Evolutionary conservation across 495 filamentous ascomycete genomes (phyloP), one percentile per base, ranked within the genome.

Genomic region (Aspergillus hancockii): DNA sequence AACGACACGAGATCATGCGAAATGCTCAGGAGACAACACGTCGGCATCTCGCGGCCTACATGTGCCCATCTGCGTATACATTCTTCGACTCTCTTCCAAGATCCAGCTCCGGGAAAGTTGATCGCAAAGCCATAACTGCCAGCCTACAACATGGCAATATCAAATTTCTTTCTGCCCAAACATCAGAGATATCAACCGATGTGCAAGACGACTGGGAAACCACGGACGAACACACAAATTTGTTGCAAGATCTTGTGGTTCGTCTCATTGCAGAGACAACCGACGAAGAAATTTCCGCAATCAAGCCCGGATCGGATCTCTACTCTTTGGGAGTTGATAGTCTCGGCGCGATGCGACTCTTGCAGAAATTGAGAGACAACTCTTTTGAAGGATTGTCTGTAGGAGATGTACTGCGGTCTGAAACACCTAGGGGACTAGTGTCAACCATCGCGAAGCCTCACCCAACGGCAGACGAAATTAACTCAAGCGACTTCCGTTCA

Each of bases 301-400:
- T 90, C 32, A 71, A 64, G 4, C 71, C 75, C 13, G 68, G 70
- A 0, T 79, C 85, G 0, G 90, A 80, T 25, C 81, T 93, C 21
- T 92, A 89, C 63, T 87, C 91, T 30, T 72, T 93, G 0, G 90
- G 90, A 0, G 71, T 92, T 7, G 90, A 93, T 67, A 92, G 89
- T 0, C 87, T 94, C 12, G 87, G 87, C 0, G 85, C 87, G 8
- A 84, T 91, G 45, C 81, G 83, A 13, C 72, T 94, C 22, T 62
- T 82, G 13, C 65, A 71, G 40, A 62, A 57, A 25, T 32, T 71
- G 7, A 50, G 61, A 36, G 64, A 66, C 22, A 58, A 66, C 47
- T 52, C 59, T 8, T 54, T 66, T 28, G 36, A 59, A 63, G 76
- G 1, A 49, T 61, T 41, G 62, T 86, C 45, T 21, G 60, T 66